These are phyloP conservation scores for Claviceps arundinis DNA, from an alignment of 2,329 filamentous ascomycete genomes.

Conservation along the genomic window DNA sequence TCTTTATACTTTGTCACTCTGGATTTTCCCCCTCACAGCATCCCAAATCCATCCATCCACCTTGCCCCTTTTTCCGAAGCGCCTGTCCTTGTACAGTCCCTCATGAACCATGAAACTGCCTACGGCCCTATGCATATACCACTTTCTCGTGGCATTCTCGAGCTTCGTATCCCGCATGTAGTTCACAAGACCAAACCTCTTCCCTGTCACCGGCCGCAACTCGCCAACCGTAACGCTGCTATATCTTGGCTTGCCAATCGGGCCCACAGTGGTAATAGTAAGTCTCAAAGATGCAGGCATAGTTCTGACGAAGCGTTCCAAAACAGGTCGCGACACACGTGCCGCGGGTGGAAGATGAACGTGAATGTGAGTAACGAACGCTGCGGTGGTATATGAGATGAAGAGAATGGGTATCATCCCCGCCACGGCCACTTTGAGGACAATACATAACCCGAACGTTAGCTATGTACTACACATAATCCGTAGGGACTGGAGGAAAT, in stretches of 20 bases:
- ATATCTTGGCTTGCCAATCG: slow-evolving; percentile 40
- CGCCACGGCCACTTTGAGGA: slow-evolving; percentile 37
- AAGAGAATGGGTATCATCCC: slow-evolving; percentile 53
- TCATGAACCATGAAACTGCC: slow-evolving; percentile 26
- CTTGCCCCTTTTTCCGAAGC: slow-evolving; percentile 10
- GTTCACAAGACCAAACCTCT: slow-evolving; percentile 27
- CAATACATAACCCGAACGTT: not conserved
- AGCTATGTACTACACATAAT: not conserved
- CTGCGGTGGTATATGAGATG: slow-evolving; percentile 50
- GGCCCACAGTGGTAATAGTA: slow-evolving; percentile 41
- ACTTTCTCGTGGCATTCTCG: slow-evolving; percentile 22
- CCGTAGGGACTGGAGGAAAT: not conserved
- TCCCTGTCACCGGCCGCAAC: slow-evolving; percentile 14
- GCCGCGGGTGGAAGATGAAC: slow-evolving; percentile 54
- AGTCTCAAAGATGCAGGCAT: slow-evolving; percentile 33
- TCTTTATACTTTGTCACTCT: slow-evolving; percentile 8
- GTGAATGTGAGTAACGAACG: slow-evolving; percentile 61
- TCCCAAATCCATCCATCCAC: slow-evolving; percentile 30
- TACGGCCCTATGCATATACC: slow-evolving; percentile 28
- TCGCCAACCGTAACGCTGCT: slow-evolving; percentile 28
- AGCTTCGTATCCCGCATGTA: slow-evolving; percentile 22
- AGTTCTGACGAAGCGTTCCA: slow-evolving; percentile 37
- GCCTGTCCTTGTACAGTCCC: slow-evolving; percentile 6
- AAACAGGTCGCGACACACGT: slow-evolving; percentile 42
- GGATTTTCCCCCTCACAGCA: slow-evolving; percentile 20